These are phyloP conservation scores for Globisporangium nodosum DNA, from an alignment of 352 stramenopile genomes.

Conservation along the genomic window DNA sequence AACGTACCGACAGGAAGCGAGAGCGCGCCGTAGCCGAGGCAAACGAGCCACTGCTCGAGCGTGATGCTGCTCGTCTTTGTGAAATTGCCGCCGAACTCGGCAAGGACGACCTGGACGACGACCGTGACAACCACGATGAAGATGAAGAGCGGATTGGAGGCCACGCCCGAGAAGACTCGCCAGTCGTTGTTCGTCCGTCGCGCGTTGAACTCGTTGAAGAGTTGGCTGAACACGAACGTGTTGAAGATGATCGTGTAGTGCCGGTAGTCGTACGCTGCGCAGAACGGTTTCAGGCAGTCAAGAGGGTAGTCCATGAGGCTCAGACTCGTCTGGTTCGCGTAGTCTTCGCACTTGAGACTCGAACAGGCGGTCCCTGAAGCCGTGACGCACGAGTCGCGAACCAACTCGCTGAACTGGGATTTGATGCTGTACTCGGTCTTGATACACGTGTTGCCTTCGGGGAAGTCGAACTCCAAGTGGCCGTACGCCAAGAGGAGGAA, in stretches of 20 bases:
- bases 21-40: constrained; percentile 51
- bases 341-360: constrained; percentile 55
- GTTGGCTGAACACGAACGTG: constrained; percentile 96
- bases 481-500: constrained; percentile 73
- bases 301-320: constrained; percentile 38
- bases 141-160: constrained; percentile 92
- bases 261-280: constrained; percentile 66
- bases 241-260: constrained; percentile 99
- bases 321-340: constrained; percentile 28
- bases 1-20: constrained; percentile 64
- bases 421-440: constrained; percentile 40
- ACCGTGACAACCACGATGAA: constrained; percentile 90
- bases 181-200: constrained; percentile 92
- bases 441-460: constrained; percentile 53
- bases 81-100: constrained; percentile 92
- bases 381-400: constrained; percentile 34
- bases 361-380: constrained; percentile 39
- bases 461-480: constrained; percentile 48
- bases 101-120: constrained; percentile 93
- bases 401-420: constrained; percentile 34
- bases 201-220: constrained; percentile 90
- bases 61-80: constrained; percentile 70
- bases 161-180: constrained; percentile 92
- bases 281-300: constrained; percentile 42
- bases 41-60: constrained; percentile 55